These are phyloP conservation scores for Geotrichum reessii DNA, from an alignment of 1,139 yeast genomes.

Conservation along the genomic window DNA sequence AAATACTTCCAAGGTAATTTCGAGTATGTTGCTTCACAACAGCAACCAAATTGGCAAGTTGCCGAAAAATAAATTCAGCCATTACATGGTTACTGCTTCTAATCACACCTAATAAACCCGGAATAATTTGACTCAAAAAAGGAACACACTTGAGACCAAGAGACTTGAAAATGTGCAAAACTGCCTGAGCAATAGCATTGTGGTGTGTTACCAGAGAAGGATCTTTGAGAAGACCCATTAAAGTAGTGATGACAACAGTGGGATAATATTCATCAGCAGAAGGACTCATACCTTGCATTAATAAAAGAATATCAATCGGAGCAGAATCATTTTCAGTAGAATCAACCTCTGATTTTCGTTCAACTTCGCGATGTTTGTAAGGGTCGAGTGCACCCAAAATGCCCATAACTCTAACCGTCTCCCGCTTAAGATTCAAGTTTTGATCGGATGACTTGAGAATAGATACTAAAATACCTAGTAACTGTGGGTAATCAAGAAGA, in stretches of 20 bases:
- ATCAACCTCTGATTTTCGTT: slow-evolving; percentile 51
- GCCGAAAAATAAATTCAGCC: slow-evolving; percentile 86
- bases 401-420: slow-evolving; percentile 83
- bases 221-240: slow-evolving; percentile 79
- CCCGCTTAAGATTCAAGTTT: slow-evolving; percentile 68
- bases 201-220: slow-evolving; percentile 82
- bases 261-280: slow-evolving; percentile 92
- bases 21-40: slow-evolving; percentile 89
- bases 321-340: slow-evolving; percentile 81
- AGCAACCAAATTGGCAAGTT: slow-evolving; percentile 68
- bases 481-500: slow-evolving; percentile 80
- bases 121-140: slow-evolving; percentile 78
- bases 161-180: slow-evolving; percentile 83
- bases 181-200: slow-evolving; percentile 84
- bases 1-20: slow-evolving; percentile 73
- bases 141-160: slow-evolving; percentile 84
- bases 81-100: slow-evolving; percentile 73
- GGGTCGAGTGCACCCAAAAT: slow-evolving; percentile 96
- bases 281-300: slow-evolving; percentile 93
- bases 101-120: slow-evolving; percentile 83
- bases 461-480: slow-evolving; percentile 72
- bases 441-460: slow-evolving; percentile 71
- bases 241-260: slow-evolving; percentile 82
- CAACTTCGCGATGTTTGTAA: slow-evolving; percentile 87
- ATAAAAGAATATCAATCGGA: slow-evolving; percentile 79